phyloP scores from a whole-genome alignment of 2,329 filamentous ascomycete genomes.

The Trichoderma aggressivum region DNA sequence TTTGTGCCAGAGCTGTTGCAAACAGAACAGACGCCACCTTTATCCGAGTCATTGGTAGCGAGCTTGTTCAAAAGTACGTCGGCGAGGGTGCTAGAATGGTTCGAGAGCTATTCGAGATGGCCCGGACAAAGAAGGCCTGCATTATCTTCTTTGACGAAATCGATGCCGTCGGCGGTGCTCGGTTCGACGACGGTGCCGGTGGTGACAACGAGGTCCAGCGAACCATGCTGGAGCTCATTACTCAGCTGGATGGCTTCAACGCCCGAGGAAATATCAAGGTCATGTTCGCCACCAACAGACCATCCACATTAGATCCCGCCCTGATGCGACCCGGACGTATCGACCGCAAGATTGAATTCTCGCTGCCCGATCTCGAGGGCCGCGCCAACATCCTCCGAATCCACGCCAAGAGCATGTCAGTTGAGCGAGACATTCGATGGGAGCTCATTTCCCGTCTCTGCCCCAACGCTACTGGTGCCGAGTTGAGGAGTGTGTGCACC shows the following conservation, averaged over 20 bases:
- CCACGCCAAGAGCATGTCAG: slow-evolving; percentile 99
- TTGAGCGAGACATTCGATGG: slow-evolving; percentile 98
- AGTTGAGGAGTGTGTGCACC: slow-evolving; percentile 92
- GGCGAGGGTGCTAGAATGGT: slow-evolving; percentile 98
- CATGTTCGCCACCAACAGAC: slow-evolving; percentile 98
- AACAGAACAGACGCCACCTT: slow-evolving; percentile 98
- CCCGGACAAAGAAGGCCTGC: slow-evolving; percentile 97
- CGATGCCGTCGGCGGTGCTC: slow-evolving; percentile 90
- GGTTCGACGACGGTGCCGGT: slow-evolving; percentile 94
- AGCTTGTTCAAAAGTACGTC: slow-evolving; percentile 98
- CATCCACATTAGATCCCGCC: slow-evolving; percentile 92
- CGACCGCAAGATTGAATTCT: slow-evolving; percentile 98
- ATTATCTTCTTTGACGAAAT: slow-evolving; percentile 99
- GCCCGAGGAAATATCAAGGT: slow-evolving; percentile 98
- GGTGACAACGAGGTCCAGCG: slow-evolving; percentile 97
- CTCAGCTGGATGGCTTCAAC: slow-evolving; percentile 94
- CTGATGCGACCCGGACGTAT: slow-evolving; percentile 97
- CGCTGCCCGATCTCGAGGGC: slow-evolving; percentile 92
- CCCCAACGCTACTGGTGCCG: slow-evolving; percentile 94
- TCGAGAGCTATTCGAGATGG: slow-evolving; percentile 98
- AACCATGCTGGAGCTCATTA: slow-evolving; percentile 97
- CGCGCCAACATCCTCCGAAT: slow-evolving; percentile 97
- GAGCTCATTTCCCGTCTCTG: slow-evolving; percentile 96
- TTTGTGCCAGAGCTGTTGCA: slow-evolving; percentile 93
- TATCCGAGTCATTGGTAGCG: slow-evolving; percentile 96